Percentiles rank a stretch among this genome's conserved stretches.
Conservation (phyloP, 164 flowering plant genomes). For the Umbellularia californica region DNA sequence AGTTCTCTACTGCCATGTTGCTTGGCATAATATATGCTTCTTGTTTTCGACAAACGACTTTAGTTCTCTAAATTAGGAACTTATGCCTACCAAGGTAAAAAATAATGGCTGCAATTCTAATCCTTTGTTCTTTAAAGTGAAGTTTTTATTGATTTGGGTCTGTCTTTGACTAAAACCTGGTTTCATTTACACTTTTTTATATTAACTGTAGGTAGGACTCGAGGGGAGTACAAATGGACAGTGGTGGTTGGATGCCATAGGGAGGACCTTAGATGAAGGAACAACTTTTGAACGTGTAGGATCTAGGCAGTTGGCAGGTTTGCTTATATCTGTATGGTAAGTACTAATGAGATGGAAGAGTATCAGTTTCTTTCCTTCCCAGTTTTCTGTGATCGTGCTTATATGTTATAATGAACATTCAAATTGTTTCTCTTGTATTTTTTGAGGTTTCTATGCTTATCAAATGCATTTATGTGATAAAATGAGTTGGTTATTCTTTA, state of each 20-base stretch:
- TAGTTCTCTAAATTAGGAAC: background rate
- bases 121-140: background rate
- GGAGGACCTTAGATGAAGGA: constrained; percentile 70
- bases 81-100: background rate
- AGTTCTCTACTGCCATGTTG: background rate
- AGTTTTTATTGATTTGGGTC: background rate
- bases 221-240: constrained; percentile 89
- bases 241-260: constrained; percentile 85
- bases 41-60: no score
- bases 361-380: background rate
- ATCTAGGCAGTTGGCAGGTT: constrained; percentile 91
- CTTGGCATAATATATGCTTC: no score
- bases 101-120: background rate
- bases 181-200: constrained; percentile 4
- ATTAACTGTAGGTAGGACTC: constrained; percentile 70
- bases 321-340: constrained; percentile 82
- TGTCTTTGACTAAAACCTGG: no score
- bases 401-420: background rate
- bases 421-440: background rate
- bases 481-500: constrained; percentile 4
- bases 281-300: constrained; percentile 78
- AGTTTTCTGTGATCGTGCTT: background rate
- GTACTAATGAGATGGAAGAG: constrained; percentile 11
- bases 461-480: background rate
- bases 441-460: background rate